Percentiles rank a stretch among this genome's conserved stretches.
phyloP scores from a whole-genome alignment of 805 yeast genomes.

The Starmerella kuoi region DNA sequence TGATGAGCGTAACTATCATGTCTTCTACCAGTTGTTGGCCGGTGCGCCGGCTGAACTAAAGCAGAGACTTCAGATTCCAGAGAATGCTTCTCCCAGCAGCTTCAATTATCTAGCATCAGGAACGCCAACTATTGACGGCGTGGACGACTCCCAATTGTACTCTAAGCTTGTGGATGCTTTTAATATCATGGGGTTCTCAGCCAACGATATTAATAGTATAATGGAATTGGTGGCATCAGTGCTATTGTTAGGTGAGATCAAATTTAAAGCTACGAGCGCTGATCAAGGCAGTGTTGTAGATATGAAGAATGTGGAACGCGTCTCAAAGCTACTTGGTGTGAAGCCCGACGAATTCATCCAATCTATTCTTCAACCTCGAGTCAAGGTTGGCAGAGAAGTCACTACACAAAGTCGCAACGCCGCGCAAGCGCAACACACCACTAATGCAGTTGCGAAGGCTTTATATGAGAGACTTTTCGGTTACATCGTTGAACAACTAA shows the following conservation, averaged over 20 bases:
- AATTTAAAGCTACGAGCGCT: slow-evolving; percentile 47
- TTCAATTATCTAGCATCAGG: slow-evolving; percentile 51
- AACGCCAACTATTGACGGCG: slow-evolving; percentile 48
- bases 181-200: slow-evolving; percentile 55
- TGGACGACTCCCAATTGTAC: slow-evolving; percentile 66
- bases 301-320: slow-evolving; percentile 38
- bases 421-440: slow-evolving; percentile 61
- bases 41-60: slow-evolving; percentile 44
- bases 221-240: slow-evolving; percentile 61
- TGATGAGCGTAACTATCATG: slow-evolving; percentile 82
- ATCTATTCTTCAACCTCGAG: slow-evolving; percentile 62
- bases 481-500: slow-evolving; percentile 61
- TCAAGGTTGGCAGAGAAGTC: slow-evolving; percentile 81
- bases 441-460: slow-evolving; percentile 80
- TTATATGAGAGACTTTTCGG: slow-evolving; percentile 77
- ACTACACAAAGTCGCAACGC: slow-evolving; percentile 71
- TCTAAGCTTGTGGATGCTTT: slow-evolving; percentile 52
- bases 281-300: slow-evolving; percentile 66
- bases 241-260: slow-evolving; percentile 75
- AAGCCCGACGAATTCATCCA: slow-evolving; percentile 41
- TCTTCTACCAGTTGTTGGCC: slow-evolving; percentile 72
- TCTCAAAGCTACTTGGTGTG: slow-evolving; percentile 58
- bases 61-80: slow-evolving; percentile 29
- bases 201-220: slow-evolving; percentile 43
- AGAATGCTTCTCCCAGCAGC: slow-evolving; percentile 34